Conservation (phyloP, 1,139 yeast genomes). For the Meyerozyma guilliermondii region DNA sequence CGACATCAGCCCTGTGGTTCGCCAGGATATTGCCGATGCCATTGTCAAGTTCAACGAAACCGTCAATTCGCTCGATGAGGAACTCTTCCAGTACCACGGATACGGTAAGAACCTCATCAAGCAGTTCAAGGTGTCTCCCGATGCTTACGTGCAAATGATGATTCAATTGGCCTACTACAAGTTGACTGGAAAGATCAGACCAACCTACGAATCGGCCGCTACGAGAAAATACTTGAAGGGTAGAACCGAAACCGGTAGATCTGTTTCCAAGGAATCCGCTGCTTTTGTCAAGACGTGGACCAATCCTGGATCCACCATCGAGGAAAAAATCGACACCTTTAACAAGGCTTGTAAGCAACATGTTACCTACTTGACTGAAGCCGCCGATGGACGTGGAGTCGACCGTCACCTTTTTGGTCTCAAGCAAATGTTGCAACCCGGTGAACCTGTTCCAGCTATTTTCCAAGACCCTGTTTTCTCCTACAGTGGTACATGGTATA, state of each 20-base stretch:
- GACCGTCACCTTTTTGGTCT: conserved; percentile 94
- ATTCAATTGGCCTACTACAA: conserved; percentile 78
- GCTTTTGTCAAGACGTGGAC: conserved; percentile 76
- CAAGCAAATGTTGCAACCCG: conserved; percentile 61
- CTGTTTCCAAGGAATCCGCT: conserved; percentile 74
- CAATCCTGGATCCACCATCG: conserved; percentile 45
- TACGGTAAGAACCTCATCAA: conserved; percentile 70
- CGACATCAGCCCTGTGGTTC: conserved; percentile 49
- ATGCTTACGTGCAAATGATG: conserved; percentile 71
- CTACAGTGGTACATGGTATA: conserved; percentile 79
- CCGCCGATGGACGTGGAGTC: conserved; percentile 84
- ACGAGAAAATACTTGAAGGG: conserved; percentile 87
- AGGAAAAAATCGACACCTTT: conserved; percentile 64
- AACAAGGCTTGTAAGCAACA: conserved; percentile 75
- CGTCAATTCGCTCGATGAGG: conserved; percentile 52
- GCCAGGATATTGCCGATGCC: conserved; percentile 51
- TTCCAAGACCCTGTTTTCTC: conserved; percentile 71
- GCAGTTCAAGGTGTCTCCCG: conserved; percentile 67
- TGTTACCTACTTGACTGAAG: conserved; percentile 66
- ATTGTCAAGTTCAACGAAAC: conserved; percentile 49
- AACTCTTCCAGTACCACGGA: conserved; percentile 66
- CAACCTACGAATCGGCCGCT: conserved; percentile 95
- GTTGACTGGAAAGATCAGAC: conserved; percentile 74
- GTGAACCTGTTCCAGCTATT: conserved; percentile 63
- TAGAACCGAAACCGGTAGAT: conserved; percentile 93